Conservation (phyloP, 2,329 filamentous ascomycete species). For the Microsporum canis region DNA sequence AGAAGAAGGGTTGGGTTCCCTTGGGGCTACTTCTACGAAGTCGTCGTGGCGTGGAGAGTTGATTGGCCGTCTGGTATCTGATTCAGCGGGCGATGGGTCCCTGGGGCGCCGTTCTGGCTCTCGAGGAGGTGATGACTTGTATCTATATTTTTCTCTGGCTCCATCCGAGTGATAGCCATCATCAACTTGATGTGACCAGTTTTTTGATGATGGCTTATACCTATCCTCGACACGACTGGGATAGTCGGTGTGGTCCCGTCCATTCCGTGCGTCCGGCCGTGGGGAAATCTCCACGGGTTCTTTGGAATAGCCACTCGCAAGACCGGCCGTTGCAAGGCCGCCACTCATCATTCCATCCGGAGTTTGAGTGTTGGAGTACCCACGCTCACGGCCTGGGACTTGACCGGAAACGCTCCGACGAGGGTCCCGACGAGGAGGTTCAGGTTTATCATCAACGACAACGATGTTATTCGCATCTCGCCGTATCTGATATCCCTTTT, state of each 20-base stretch:
- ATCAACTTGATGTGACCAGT: neutral
- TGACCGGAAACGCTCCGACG: neutral
- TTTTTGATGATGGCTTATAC: neutral
- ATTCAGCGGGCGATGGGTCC: neutral
- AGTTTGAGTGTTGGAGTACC: neutral
- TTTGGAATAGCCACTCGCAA: constrained; percentile 24
- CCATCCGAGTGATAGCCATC: constrained; percentile 7
- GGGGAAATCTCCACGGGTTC: constrained; percentile 17
- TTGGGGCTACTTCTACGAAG: neutral
- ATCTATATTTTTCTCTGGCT: neutral
- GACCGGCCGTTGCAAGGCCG: constrained; percentile 28
- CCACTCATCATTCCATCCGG: constrained; percentile 6
- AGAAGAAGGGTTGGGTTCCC: neutral
- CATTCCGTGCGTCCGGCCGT: constrained; percentile 14
- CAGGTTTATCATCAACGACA: constrained; percentile 7
- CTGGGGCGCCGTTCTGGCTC: neutral
- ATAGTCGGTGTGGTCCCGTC: constrained; percentile 19
- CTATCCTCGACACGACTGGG: neutral
- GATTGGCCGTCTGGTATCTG: neutral
- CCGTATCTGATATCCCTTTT: constrained; percentile 19
- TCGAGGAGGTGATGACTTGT: neutral
- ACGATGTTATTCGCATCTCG: constrained; percentile 6
- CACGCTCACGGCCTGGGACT: neutral
- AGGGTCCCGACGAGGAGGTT: constrained; percentile 1
- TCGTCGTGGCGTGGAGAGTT: neutral